Base-by-base conservation (phyloP, 805 yeast species). In the Cyberlindnera xishuangbannaensis region DNA sequence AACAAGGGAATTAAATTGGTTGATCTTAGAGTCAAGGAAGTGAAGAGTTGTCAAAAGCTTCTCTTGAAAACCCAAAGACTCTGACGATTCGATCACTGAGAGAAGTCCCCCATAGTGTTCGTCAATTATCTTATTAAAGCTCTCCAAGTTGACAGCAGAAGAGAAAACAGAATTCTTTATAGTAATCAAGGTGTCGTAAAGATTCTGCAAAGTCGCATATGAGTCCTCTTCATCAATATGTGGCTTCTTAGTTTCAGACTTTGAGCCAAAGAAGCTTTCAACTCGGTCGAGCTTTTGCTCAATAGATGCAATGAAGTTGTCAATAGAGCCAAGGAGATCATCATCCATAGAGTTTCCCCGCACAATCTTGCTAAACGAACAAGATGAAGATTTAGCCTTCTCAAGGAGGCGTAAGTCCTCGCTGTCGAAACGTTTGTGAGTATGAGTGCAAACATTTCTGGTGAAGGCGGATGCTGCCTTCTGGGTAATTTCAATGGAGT, bases 21-120 rank as follows among this genome's bases (percentile, higher is more conserved):
- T 59, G 18, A 65, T 53, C 31, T 64, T 64, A 12, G 60, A 61
- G 44, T 65, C 69, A 9, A 65, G 41, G 25, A 59, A 58, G 18
- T 59, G 66, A 8, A 65, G 38, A 2, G 65, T 59, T 4, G 61
- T 55, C 3, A 60, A 34, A 2, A 64, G 41, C 19, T 55, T 58
- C 33, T 59, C 55, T 33, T 61, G 57, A 36, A 50, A 43, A 4
- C 53, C 45, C 6, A 52, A 27, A 5, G 34, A 40, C 17, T 50
- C 51, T 4, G 52, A 33, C 5, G 46, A 18, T 14, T 41, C 47
- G 4, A 52, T 40, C 1, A 53, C 44, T 2, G 50, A 36, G 12
- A 52, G 25, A 0, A 52, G 31, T 2, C 47, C 51, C 8, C 44
- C 53, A 31, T 46, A 52, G 22, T 51, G 57, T 27, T 46, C 53